Evolutionary conservation across 106 monocot genomes (phyloP), one percentile per base, ranked within the genome.

Genomic region (Triglochin maritima): DNA sequence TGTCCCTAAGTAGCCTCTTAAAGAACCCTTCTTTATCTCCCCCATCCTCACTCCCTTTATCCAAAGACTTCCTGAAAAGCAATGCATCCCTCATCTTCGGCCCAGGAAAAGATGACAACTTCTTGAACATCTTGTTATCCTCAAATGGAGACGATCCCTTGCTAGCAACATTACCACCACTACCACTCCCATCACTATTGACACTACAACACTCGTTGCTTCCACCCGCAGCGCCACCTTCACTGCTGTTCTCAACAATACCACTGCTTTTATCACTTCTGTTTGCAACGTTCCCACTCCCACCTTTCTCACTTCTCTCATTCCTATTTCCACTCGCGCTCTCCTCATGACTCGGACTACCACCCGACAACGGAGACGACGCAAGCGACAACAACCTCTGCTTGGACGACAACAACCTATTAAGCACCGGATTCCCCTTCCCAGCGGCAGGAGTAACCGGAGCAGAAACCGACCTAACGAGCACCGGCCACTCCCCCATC

Each of bases 401-500:
- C 80, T 88, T 88, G 0, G 92, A 89, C 0, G 92, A 98, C 13
- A 89, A 74, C 60, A 98, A 12, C 71, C 98, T 69, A 49, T 84
- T 84, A 50, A 98, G 78, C 65, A 88, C 71, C 0, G 85, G 81
- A 47, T 73, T 76, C 12, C 74, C 70, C 66, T 80, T 86, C n/a
- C 79, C 70, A 47, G 75, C 78, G n/a, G 72, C 57, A 4, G 85
- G 78, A 0, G 69, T 45, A 14, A 12, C 17, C 6, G 2, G 59
- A 63, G 9, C 49, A 45, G 10, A 62, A 11, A 2, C 67, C 0
- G 68, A 56, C 11, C 83, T 75, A n/a, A 81, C 56, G 43, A 98
- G 86, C 11, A 86, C 86, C 2, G 91, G 82, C 98, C 98, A 98
- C 69, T 98, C 98, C 0, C 83, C 98, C 78, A 85, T 81, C 63